Evolutionary conservation across 495 filamentous ascomycete species (phyloP).

Genomic region (Neurospora cerealis): DNA sequence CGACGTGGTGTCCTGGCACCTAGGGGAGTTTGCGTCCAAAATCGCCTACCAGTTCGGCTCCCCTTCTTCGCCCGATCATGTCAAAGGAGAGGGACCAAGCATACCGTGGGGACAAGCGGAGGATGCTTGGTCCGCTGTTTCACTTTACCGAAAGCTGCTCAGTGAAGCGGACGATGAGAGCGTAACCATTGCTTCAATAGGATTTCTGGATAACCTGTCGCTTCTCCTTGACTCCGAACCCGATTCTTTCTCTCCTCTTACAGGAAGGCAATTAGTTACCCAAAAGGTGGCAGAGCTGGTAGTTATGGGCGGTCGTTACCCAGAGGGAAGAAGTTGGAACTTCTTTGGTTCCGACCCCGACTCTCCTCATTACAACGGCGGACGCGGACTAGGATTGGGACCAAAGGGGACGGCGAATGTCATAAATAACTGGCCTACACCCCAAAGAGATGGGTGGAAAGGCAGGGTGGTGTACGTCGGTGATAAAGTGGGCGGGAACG

Average conservation of each 20-base stretch:
- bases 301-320: constrained; percentile 38
- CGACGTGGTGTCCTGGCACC: constrained; percentile 23
- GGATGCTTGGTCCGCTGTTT: constrained; percentile 21
- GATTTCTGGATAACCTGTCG: constrained; percentile 35
- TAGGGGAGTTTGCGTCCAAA: constrained; percentile 16
- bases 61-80: background rate
- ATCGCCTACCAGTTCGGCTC: background rate
- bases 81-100: constrained; percentile 25
- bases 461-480: constrained; percentile 26
- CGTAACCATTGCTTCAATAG: constrained; percentile 36
- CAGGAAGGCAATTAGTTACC: constrained; percentile 26
- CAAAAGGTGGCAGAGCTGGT: constrained; percentile 35
- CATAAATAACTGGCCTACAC: constrained; percentile 14
- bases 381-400: background rate
- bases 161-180: constrained; percentile 24
- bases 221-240: constrained; percentile 27
- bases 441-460: constrained; percentile 17
- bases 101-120: constrained; percentile 30
- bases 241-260: constrained; percentile 23
- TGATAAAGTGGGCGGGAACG: constrained; percentile 23
- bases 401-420: constrained; percentile 21
- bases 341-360: constrained; percentile 28
- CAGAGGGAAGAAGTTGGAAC: constrained; percentile 33
- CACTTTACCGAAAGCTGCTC: constrained; percentile 31
- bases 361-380: background rate